phyloP scores from a whole-genome alignment of 129 eudicot species.

The Ambrosia artemisiifolia region DNA sequence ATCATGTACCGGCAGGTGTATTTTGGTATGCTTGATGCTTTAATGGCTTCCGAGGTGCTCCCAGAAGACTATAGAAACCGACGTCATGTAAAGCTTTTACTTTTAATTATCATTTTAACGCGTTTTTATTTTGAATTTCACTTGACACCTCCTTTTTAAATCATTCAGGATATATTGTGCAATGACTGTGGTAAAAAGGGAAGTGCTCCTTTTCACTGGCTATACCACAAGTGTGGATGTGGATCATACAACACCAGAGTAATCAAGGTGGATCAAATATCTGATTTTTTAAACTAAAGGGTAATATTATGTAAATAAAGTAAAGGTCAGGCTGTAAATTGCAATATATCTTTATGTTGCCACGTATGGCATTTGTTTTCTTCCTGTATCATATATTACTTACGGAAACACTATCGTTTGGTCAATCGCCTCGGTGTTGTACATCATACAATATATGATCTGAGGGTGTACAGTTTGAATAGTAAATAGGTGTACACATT shows the following conservation, averaged over 20 bases:
- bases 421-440: no score
- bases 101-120: background rate
- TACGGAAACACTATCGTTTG: no score
- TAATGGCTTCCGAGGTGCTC: constrained; percentile 87
- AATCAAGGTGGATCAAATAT: constrained; percentile 61
- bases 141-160: background rate
- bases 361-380: background rate
- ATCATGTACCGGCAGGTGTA: constrained; percentile 51
- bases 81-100: constrained; percentile 54
- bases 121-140: background rate
- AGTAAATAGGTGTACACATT: no score
- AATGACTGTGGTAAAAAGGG: constrained; percentile 88
- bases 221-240: constrained; percentile 84
- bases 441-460: no score
- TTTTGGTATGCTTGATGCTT: constrained; percentile 97
- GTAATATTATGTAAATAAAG: constrained; percentile 22
- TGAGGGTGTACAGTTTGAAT: no score
- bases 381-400: background rate
- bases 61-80: constrained; percentile 85
- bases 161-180: constrained; percentile 74
- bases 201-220: constrained; percentile 82
- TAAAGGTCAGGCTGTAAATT: constrained; percentile 25
- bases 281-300: constrained; percentile 44
- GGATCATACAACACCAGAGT: constrained; percentile 97
- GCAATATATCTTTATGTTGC: constrained; percentile 24